These are phyloP conservation scores for Scheffersomyces stambukii DNA, from an alignment of 1,139 yeast species.

Conservation along the genomic window DNA sequence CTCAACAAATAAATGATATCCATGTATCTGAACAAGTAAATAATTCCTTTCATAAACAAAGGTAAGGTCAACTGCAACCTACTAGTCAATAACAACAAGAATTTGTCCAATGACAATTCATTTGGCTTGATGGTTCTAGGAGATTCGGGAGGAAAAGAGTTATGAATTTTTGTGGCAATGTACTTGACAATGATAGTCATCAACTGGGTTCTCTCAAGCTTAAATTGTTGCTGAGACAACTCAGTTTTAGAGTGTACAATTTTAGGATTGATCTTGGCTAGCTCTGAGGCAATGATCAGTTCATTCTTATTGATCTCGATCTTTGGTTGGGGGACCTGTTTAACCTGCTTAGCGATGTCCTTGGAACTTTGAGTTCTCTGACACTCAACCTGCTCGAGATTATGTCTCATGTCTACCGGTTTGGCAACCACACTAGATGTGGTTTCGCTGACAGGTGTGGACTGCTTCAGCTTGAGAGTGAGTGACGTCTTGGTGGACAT, in stretches of 20 bases:
- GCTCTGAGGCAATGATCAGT: too few species aligned
- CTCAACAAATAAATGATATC: conserved; percentile 45
- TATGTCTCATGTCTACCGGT: too few species aligned
- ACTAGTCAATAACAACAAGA: conserved; percentile 35
- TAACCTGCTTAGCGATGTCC: too few species aligned
- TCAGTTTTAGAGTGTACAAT: too few species aligned
- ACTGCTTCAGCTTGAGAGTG: too few species aligned
- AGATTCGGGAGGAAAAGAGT: conserved; percentile 42
- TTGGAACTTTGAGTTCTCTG: too few species aligned
- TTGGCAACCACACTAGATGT: too few species aligned
- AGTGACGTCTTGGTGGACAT: conserved; percentile 8
- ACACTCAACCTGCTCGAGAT: too few species aligned
- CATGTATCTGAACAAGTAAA: conserved; percentile 47
- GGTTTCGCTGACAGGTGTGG: too few species aligned
- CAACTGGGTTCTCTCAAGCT: conserved; percentile 25
- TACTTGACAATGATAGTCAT: conserved; percentile 46
- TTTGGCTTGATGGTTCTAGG: conserved; percentile 18
- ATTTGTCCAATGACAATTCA: conserved; percentile 41
- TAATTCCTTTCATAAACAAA: conserved; percentile 39
- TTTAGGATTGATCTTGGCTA: too few species aligned
- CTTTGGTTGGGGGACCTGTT: too few species aligned
- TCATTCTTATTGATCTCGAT: too few species aligned
- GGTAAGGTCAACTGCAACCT: conserved; percentile 35
- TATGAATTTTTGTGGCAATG: conserved; percentile 41
- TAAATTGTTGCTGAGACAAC: conserved; percentile 13